Percentiles rank a stretch among this genome's conserved stretches.
phyloP scores from a whole-genome alignment of 1,284 basidiomycete species.

The Naganishia sp. region DNA sequence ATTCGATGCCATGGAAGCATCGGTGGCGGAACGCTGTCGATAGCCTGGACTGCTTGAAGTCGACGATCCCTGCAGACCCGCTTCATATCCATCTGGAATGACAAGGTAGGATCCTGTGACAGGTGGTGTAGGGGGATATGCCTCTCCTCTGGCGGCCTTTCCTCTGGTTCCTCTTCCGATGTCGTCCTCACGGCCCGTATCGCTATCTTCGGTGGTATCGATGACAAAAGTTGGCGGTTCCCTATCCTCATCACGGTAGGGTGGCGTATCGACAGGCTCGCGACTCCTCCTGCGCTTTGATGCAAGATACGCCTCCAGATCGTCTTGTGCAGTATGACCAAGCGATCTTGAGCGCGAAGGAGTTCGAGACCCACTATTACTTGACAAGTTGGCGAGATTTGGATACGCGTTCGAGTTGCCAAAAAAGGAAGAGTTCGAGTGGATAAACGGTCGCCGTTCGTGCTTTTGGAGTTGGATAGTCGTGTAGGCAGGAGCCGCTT shows the following conservation, averaged over 20 bases:
- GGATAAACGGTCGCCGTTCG: slow-evolving; percentile 28
- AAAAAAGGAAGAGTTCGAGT: slow-evolving; percentile 28
- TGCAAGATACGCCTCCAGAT: slow-evolving; percentile 11
- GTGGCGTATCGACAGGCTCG: background rate
- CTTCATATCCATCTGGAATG: background rate
- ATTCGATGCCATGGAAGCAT: slow-evolving; percentile 19
- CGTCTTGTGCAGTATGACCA: slow-evolving; percentile 4
- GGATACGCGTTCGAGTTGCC: background rate
- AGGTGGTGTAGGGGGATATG: background rate
- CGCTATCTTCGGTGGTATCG: background rate
- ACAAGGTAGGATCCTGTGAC: background rate
- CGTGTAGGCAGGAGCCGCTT: slow-evolving; percentile 14
- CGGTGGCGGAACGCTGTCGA: slow-evolving; percentile 23
- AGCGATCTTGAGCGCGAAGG: slow-evolving; percentile 29
- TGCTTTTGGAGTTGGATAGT: slow-evolving; percentile 10
- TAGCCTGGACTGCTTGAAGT: background rate
- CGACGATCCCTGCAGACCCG: background rate
- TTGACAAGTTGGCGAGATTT: background rate
- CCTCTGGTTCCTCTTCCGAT: background rate
- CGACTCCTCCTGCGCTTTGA: background rate
- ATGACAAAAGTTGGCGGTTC: background rate
- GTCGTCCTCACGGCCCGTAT: too few species aligned
- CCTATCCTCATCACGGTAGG: slow-evolving; percentile 1
- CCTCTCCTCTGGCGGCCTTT: background rate
- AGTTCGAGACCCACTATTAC: background rate